Conservation (phyloP, 108 stramenopile species). For the Conticribra weissflogii region DNA sequence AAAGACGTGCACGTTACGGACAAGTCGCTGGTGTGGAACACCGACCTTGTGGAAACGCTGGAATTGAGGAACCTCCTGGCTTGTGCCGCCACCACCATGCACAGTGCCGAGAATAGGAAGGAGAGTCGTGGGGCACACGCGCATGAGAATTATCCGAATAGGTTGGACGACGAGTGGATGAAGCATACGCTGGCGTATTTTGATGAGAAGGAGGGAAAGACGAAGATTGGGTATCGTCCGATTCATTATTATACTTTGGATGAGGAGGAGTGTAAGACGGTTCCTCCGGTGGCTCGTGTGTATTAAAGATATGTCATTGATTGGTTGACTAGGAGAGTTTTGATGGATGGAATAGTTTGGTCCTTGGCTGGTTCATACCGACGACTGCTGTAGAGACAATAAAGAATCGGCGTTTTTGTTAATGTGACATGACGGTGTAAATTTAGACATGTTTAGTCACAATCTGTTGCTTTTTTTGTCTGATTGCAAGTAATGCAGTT, state of each 20-base stretch:
- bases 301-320: conserved; percentile 69
- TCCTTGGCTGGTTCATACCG: too few relatives aligned
- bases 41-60: conserved; percentile 97
- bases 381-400: too few relatives aligned
- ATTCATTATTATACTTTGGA: conserved; percentile 96
- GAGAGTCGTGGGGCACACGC: conserved; percentile 99
- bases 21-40: conserved; percentile 98
- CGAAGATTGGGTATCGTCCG: conserved; percentile 91
- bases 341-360: neutral
- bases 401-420: too few relatives aligned
- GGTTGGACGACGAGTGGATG: conserved; percentile 98
- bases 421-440: too few relatives aligned
- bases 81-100: conserved; percentile 97
- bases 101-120: conserved; percentile 95
- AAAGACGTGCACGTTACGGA: conserved; percentile 90
- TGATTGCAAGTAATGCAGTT: too few relatives aligned
- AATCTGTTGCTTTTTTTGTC: too few relatives aligned
- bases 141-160: conserved; percentile 94
- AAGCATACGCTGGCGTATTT: conserved; percentile 96
- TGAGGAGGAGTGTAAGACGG: conserved; percentile 90
- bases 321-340: neutral
- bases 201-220: conserved; percentile 89
- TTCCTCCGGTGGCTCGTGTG: conserved; percentile 96
- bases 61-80: conserved; percentile 91
- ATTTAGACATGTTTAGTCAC: too few relatives aligned